phyloP scores from a whole-genome alignment of 306 rosid species.

The peach (Prunus persica) region DNA sequence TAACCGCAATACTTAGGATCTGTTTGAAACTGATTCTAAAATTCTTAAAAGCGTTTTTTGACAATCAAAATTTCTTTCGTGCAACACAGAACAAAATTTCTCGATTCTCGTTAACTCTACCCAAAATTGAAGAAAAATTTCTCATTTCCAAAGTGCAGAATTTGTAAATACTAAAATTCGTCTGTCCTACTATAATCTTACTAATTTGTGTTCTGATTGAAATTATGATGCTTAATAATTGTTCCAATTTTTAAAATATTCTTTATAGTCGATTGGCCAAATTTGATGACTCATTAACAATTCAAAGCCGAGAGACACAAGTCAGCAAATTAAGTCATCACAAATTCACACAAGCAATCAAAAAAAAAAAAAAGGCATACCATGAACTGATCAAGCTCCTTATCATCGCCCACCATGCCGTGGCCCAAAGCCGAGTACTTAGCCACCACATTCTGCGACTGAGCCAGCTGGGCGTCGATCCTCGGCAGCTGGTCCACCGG shows the following conservation, averaged over 20 bases:
- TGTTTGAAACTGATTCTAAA: too few relatives aligned
- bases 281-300: neutral
- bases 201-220: neutral
- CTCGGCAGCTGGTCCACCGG: slow-evolving; percentile 97
- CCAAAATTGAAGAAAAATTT: too few relatives aligned
- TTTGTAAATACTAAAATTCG: too few relatives aligned
- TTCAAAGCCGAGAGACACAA: neutral
- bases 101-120: too few relatives aligned
- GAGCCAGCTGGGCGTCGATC: slow-evolving; percentile 89
- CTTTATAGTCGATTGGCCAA: neutral
- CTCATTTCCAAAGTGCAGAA: neutral
- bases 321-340: neutral
- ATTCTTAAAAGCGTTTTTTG: too few relatives aligned
- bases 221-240: neutral
- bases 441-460: slow-evolving; percentile 91
- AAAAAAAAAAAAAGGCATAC: slow-evolving; percentile 36
- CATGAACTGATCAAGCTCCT: slow-evolving; percentile 93
- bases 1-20: too few relatives aligned
- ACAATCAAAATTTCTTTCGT: too few relatives aligned
- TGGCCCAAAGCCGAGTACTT: slow-evolving; percentile 82
- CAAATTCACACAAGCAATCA: neutral
- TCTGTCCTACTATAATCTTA: neutral
- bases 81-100: too few relatives aligned
- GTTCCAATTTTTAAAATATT: too few relatives aligned
- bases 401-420: slow-evolving; percentile 64